Base-by-base conservation (phyloP, 2,329 filamentous ascomycete species). In the Monilinia laxa region DNA sequence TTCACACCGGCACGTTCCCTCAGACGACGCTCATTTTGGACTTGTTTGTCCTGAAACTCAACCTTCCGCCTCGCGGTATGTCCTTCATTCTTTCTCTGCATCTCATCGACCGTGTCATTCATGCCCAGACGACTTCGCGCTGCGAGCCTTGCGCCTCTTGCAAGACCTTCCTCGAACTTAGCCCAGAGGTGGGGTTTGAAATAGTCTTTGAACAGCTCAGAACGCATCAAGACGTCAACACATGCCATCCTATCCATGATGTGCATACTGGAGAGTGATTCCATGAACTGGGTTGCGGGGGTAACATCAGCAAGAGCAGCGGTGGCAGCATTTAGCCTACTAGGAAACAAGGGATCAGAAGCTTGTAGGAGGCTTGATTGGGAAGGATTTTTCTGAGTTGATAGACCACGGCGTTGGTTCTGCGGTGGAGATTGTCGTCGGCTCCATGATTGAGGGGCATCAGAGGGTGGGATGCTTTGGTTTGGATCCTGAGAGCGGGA, bases 261-360 rank as follows among this genome's bases (percentile, higher is more conserved):
- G 23, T 23, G 14, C 58, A 62, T 38, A 3, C 11, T 62, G n/a
- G n/a, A 51, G 4, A 62, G 3, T 4, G 31, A 25, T n/a, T 51
- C 47, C n/a, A 62, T 25, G 45, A 62, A 62, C 11, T 51, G 45
- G 25, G 18, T 49, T 62, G 58, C 58, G 11, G 58, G 45, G 2
- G 31, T n/a, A 9, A 51, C 14, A 20, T 62, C 28, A 20, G 58
- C 45, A 16, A 62, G 14, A n/a, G 58, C 31, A 51, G 58, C 47
- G 9, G n/a, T 12, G 18, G 16, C n/a, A 7, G n/a, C 14, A 2
- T 11, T 1, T 18, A 62, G 20, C 16, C 45, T 38, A 51, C 28
- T 62, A 25, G 58, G 45, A 62, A 62, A n/a, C 2, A 5, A 9
- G 10, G 45, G 31, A 20, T 51, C n/a, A 25, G 45, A 62, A 3